Conservation (phyloP, 352 stramenopile genomes). For the Globisporangium iwayamae region DNA sequence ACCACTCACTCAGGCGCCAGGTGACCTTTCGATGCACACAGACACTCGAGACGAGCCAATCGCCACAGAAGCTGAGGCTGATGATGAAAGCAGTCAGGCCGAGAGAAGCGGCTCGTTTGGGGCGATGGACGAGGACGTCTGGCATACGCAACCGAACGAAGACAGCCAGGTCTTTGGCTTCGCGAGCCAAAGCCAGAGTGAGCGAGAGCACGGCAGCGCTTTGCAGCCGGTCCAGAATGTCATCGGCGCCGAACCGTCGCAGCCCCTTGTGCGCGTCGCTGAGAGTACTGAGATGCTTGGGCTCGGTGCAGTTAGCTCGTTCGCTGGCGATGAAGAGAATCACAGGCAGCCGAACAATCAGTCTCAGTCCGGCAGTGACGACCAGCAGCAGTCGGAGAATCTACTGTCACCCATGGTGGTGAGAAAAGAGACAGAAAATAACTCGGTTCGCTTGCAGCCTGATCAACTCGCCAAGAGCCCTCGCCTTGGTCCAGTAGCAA, state of each 20-base stretch:
- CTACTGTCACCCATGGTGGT: slow-evolving; percentile 4
- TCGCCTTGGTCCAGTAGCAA: not conserved
- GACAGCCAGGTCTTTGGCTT: slow-evolving; percentile 7
- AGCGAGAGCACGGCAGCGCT: not conserved
- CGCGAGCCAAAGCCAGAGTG: slow-evolving; percentile 7
- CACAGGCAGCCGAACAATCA: not conserved
- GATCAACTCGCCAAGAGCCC: not conserved
- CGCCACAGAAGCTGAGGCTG: not conserved
- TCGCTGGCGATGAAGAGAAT: not conserved
- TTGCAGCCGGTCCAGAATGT: not conserved
- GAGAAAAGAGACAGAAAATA: not conserved
- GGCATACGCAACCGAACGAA: slow-evolving; percentile 15
- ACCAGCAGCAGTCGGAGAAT: slow-evolving; percentile 5
- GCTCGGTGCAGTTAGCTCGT: not conserved
- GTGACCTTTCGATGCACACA: not conserved
- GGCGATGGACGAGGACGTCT: slow-evolving; percentile 6
- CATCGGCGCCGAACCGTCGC: not conserved
- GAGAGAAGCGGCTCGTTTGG: not conserved
- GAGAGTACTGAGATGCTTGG: not conserved
- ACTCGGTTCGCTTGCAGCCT: not conserved
- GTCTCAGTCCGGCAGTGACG: not conserved
- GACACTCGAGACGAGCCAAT: not conserved
- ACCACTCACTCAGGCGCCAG: slow-evolving; percentile 4
- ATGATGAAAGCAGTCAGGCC: not conserved
- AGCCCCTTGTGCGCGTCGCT: not conserved